Base-by-base conservation (phyloP, 2,329 filamentous ascomycete genomes). In the Sporothrix globosa region DNA sequence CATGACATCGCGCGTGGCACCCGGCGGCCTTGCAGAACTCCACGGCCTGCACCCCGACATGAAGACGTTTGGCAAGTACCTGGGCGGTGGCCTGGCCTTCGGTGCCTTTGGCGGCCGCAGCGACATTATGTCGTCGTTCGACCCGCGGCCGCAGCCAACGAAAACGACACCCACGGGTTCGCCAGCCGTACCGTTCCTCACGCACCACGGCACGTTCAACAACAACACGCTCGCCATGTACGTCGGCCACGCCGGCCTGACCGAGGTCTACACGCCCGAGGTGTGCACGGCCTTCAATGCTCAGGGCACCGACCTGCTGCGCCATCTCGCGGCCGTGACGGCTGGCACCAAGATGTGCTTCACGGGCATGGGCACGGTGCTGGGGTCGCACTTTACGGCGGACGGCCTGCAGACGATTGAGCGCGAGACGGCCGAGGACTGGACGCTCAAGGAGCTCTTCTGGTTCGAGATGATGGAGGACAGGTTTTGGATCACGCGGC, bases 91-190 rank as follows among this genome's bases (percentile, higher is more conserved):
- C 0, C 81, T 88, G 75, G 80, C 83, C 0, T 88, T 89, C 74
- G 87, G 86, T 3, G 85, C 84, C 0, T 89, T 90, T 74, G 87
- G 87, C 3, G 87, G 87, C 0, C 77, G 80, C 74, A 67, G 63
- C 24, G 73, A 97, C 77, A 80, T 97, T 69, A 97, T 97, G 89
- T 68, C 71, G 14, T 88, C 92, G 74, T 90, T 91, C 73, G 88
- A 90, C 61, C 81, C 90, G 68, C 83, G 85, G 69, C 81, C 91
- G 75, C 78, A 48, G 7, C 34, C 34, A 2, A n/a, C 56, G 34
- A 7, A 34, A 34, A 34, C 34, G 39, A 44, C 39, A 46, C 6
- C 48, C 4, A 17, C 54, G 2, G 19, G 34, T 9, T 34, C 46
- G 11, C 14, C 58, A 14, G 89, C 48, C 4, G 7, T 6, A 34